A percentile compares a stretch with the other conserved stretches of the same genome.
These are phyloP conservation scores for Suhomyces faveliae DNA, from an alignment of 805 yeast species.

Conservation along the genomic window DNA sequence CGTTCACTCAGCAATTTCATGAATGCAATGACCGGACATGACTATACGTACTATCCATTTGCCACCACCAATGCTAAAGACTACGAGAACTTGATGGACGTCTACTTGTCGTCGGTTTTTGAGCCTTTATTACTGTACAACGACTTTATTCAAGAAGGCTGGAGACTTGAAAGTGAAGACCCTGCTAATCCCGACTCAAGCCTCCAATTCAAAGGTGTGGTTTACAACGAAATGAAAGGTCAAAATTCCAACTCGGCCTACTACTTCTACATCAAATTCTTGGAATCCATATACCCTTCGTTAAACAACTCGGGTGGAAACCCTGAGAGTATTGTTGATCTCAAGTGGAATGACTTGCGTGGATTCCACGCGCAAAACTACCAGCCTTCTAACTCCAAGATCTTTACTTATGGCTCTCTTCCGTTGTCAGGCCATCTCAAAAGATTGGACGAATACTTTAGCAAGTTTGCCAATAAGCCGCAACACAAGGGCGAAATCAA, in stretches of 20 bases:
- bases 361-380: conserved; percentile 75
- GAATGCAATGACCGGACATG: conserved; percentile 99
- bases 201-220: conserved; percentile 87
- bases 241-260: conserved; percentile 89
- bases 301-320: conserved; percentile 93
- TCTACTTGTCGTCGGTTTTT: conserved; percentile 83
- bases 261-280: conserved; percentile 78
- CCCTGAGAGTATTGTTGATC: conserved; percentile 72
- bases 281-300: conserved; percentile 79
- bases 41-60: conserved; percentile 93
- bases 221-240: conserved; percentile 98
- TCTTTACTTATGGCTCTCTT: conserved; percentile 84
- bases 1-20: conserved; percentile 92
- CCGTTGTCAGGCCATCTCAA: conserved; percentile 60
- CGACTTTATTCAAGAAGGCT: conserved; percentile 94
- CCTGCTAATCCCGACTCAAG: conserved; percentile 58
- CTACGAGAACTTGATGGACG: conserved; percentile 77
- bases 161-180: conserved; percentile 83
- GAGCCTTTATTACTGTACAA: conserved; percentile 73
- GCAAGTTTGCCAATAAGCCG: conserved; percentile 50
- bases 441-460: conserved; percentile 51
- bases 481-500: conserved; percentile 25
- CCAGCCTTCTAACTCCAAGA: conserved; percentile 86
- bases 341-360: conserved; percentile 70
- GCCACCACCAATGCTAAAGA: conserved; percentile 88